Conservation (phyloP, 768 basidiomycete species). For the Podaxis sp. region DNA sequence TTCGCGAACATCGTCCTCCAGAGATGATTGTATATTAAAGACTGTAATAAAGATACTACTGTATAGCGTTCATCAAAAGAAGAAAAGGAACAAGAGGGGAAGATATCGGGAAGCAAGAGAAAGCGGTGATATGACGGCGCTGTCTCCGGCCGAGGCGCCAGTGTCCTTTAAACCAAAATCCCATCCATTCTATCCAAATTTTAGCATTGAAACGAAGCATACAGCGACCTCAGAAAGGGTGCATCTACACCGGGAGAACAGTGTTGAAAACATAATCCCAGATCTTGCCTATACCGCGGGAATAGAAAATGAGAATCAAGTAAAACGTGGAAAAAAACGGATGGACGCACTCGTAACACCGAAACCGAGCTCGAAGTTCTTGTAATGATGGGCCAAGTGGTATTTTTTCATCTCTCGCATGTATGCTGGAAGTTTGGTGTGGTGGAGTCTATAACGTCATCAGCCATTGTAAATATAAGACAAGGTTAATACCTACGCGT, state of each 20-base stretch:
- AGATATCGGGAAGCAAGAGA: not conserved
- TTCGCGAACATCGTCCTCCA: not conserved
- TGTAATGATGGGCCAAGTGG: slow-evolving; percentile 97
- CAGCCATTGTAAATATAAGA: slow-evolving; percentile 2
- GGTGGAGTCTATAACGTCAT: slow-evolving; percentile 57
- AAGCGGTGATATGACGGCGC: not conserved
- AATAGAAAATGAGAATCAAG: not conserved
- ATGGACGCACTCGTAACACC: slow-evolving; percentile 80
- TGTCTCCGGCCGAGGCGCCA: not conserved
- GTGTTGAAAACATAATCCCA: slow-evolving; percentile 96
- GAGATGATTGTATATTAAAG: not conserved
- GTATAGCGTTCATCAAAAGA: not conserved
- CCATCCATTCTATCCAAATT: not conserved
- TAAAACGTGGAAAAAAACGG: not conserved
- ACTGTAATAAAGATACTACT: not conserved
- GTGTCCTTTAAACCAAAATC: not conserved
- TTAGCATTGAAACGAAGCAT: not conserved
- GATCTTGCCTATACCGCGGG: slow-evolving; percentile 61
- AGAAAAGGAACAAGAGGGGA: not conserved
- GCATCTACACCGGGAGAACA: slow-evolving; percentile 54
- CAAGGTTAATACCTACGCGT: slow-evolving; percentile 54
- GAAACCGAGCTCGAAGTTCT: slow-evolving; percentile 96
- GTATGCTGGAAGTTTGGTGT: slow-evolving; percentile 82
- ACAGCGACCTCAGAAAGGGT: not conserved
- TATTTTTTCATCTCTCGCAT: slow-evolving; percentile 94